Conservation (phyloP, 208 protist genomes). For the Porcisia deanei region DNA sequence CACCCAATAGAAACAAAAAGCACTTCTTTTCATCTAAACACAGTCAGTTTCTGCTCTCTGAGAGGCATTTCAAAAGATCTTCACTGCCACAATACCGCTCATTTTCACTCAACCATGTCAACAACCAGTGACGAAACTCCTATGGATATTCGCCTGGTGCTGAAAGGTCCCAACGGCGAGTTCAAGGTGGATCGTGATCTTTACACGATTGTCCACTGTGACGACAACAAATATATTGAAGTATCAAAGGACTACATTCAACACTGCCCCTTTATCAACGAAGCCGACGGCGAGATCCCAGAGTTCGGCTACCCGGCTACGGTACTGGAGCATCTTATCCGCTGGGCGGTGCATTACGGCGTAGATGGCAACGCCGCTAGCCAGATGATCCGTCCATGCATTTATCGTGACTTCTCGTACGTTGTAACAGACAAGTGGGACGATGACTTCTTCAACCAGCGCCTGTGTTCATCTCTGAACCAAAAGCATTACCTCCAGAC, state of each 20-base stretch:
- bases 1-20: not conserved
- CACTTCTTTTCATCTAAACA: not conserved
- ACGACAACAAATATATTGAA: slow-evolving; percentile 57
- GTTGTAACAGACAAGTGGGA: slow-evolving; percentile 74
- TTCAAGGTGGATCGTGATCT: slow-evolving; percentile 32
- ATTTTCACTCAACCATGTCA: not conserved
- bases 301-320: slow-evolving; percentile 62
- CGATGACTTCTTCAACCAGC: slow-evolving; percentile 54
- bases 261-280: slow-evolving; percentile 55
- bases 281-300: slow-evolving; percentile 26
- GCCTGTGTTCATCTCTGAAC: slow-evolving; percentile 40
- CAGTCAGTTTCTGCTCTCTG: not conserved
- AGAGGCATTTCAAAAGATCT: not conserved
- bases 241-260: slow-evolving; percentile 38
- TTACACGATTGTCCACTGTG: slow-evolving; percentile 51
- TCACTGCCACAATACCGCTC: not conserved
- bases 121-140: slow-evolving; percentile 16
- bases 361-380: slow-evolving; percentile 54
- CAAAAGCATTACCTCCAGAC: slow-evolving; percentile 61
- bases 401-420: slow-evolving; percentile 70
- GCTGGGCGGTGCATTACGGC: slow-evolving; percentile 64
- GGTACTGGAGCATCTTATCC: slow-evolving; percentile 62
- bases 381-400: slow-evolving; percentile 52
- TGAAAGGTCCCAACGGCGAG: slow-evolving; percentile 38
- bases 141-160: slow-evolving; percentile 34